Conservation (phyloP, 805 yeast genomes). For the Hanseniaspora vineae region DNA sequence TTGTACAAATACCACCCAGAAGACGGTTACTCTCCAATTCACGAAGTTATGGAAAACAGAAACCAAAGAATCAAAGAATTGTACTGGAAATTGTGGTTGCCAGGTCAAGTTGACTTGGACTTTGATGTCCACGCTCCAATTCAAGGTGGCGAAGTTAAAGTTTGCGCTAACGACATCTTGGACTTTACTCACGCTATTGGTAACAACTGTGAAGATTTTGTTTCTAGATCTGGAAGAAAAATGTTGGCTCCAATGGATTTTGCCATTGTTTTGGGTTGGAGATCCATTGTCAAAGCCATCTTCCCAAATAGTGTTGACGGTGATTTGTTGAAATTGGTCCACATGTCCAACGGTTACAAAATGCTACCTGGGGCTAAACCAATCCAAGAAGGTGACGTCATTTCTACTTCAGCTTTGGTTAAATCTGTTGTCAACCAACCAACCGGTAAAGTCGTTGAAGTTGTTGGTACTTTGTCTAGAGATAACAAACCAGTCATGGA, state of each 20-base stretch:
- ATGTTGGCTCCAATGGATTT: conserved; percentile 97
- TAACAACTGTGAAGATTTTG: conserved; percentile 92
- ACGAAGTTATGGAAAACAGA: conserved; percentile 81
- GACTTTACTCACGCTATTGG: conserved; percentile 97
- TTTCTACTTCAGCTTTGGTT: conserved; percentile 70
- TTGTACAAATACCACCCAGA: conserved; percentile 67
- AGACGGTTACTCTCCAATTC: conserved; percentile 92
- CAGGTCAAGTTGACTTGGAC: conserved; percentile 46
- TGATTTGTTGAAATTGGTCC: conserved; percentile 86
- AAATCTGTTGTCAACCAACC: conserved; percentile 83
- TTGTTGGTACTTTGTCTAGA: conserved; percentile 75
- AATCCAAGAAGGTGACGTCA: conserved; percentile 76
- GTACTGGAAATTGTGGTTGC: conserved; percentile 96
- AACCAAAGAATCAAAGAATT: conserved; percentile 87
- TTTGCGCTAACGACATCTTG: conserved; percentile 66
- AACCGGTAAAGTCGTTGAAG: conserved; percentile 92
- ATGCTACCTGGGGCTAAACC: conserved; percentile 90
- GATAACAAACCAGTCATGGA: conserved; percentile 77
- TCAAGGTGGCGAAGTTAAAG: conserved; percentile 53
- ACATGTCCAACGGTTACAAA: conserved; percentile 85
- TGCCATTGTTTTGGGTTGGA: conserved; percentile 97
- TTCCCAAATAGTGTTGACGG: conserved; percentile 96
- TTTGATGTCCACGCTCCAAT: conserved; percentile 62
- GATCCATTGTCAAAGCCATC: conserved; percentile 93
- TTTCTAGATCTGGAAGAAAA: conserved; percentile 70